These are phyloP conservation scores for Yamadazyma akitaensis DNA, from an alignment of 805 yeast species.

Conservation along the genomic window DNA sequence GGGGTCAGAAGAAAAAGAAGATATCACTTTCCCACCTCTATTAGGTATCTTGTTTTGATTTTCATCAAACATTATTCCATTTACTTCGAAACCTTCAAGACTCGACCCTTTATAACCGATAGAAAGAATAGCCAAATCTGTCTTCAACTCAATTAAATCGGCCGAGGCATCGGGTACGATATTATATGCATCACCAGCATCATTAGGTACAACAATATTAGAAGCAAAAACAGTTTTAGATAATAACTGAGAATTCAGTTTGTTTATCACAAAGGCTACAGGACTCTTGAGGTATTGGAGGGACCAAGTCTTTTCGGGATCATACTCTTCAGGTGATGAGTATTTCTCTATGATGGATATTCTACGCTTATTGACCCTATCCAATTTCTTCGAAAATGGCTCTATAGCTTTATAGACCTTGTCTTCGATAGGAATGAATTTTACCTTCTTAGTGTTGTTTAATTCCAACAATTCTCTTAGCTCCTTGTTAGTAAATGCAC, in stretches of 20 bases:
- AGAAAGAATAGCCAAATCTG: constrained; percentile 73
- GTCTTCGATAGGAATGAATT: constrained; percentile 38
- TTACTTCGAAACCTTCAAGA: constrained; percentile 52
- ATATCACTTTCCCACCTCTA: constrained; percentile 32
- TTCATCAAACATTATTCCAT: constrained; percentile 25
- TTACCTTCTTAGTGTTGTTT: constrained; percentile 43
- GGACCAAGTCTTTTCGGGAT: constrained; percentile 49
- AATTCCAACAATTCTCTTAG: constrained; percentile 77
- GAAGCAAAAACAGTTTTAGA: constrained; percentile 47
- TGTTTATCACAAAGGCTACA: constrained; percentile 39
- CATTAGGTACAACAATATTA: constrained; percentile 43
- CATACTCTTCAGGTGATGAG: constrained; percentile 5
- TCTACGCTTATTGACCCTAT: constrained; percentile 61
- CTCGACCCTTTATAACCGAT: constrained; percentile 79
- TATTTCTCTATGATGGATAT: constrained; percentile 60
- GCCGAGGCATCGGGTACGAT: constrained; percentile 36
- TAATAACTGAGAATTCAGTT: constrained; percentile 35
- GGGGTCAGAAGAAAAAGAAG: constrained; percentile 13
- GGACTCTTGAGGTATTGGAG: constrained; percentile 73
- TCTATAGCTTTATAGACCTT: constrained; percentile 25
- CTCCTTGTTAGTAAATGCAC: constrained; percentile 91
- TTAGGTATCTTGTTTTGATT: constrained; percentile 26
- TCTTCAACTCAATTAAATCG: constrained; percentile 25
- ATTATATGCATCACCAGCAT: constrained; percentile 27
- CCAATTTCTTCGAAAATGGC: constrained; percentile 24